A percentile compares a stretch with the other conserved stretches of the same genome.
Evolutionary conservation across 352 stramenopile genomes (phyloP).

Genomic region (Phytophthora hibernalis): DNA sequence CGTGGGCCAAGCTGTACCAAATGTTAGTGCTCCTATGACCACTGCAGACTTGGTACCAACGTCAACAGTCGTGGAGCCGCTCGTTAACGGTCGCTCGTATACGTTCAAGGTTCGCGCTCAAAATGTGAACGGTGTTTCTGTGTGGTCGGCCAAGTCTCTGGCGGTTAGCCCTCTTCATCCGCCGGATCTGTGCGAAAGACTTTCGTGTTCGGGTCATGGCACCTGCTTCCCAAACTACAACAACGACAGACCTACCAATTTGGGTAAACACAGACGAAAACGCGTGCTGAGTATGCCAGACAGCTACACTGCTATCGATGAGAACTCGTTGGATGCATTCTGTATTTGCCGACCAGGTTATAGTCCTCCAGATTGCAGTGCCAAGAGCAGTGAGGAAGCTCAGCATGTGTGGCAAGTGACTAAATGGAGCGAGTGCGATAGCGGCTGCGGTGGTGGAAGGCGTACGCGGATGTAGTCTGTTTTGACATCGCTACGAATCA

Average conservation of each 20-base stretch:
- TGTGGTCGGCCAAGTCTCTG: conserved; percentile 77
- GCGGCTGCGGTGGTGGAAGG: conserved; percentile 68
- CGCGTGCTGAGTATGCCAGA: background rate
- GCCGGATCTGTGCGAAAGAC: conserved; percentile 66
- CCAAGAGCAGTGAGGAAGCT: conserved; percentile 43
- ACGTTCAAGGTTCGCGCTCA: conserved; percentile 75
- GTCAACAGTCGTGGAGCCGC: conserved; percentile 44
- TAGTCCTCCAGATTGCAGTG: conserved; percentile 70
- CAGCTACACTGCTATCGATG: conserved; percentile 31
- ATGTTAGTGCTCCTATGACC: conserved; percentile 12
- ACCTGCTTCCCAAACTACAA: conserved; percentile 77
- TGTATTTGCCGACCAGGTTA: conserved; percentile 76
- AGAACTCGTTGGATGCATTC: conserved; percentile 39
- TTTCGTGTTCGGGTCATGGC: conserved; percentile 69
- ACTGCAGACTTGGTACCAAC: conserved; percentile 41
- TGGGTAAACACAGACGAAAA: conserved; percentile 2
- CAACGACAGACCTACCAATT: conserved; percentile 3
- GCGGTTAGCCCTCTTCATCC: conserved; percentile 75
- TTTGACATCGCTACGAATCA: conserved; percentile 40
- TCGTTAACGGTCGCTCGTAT: conserved; percentile 72
- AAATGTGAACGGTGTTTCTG: conserved; percentile 70
- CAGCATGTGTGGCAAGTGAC: conserved; percentile 61
- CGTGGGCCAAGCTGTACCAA: conserved; percentile 9
- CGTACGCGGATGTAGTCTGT: conserved; percentile 54
- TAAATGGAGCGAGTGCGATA: conserved; percentile 64